Evolutionary conservation across 2,329 filamentous ascomycete genomes (phyloP).

Genomic region (Colletotrichum sansevieriae): DNA sequence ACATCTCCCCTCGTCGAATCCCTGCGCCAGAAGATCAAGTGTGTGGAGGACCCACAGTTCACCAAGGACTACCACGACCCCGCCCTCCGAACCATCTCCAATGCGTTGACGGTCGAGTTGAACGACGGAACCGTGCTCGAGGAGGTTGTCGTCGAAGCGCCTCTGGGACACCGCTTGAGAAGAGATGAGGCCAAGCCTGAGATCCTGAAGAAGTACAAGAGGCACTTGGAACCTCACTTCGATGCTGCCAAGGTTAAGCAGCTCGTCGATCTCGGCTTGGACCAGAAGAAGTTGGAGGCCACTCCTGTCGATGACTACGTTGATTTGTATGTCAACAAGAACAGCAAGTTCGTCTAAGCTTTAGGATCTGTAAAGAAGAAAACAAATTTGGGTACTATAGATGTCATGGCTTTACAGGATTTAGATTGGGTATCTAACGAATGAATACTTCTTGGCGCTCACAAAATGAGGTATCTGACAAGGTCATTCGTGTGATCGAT

Average conservation of each 20-base stretch:
- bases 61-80: slow-evolving; percentile 97
- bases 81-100: slow-evolving; percentile 93
- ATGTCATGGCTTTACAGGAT: slow-evolving; percentile 15
- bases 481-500: too few species aligned
- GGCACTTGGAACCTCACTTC: slow-evolving; percentile 89
- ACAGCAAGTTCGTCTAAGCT: slow-evolving; percentile 69
- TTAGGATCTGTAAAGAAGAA: background rate
- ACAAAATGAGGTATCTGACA: background rate
- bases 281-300: slow-evolving; percentile 80
- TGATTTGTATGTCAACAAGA: slow-evolving; percentile 79
- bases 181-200: slow-evolving; percentile 98
- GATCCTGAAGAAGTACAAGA: slow-evolving; percentile 95
- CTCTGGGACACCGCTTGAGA: slow-evolving; percentile 89
- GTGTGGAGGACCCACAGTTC: slow-evolving; percentile 95
- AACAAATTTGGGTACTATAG: slow-evolving; percentile 28
- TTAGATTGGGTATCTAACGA: slow-evolving; percentile 25
- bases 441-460: slow-evolving; percentile 9
- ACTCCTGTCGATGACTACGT: slow-evolving; percentile 94
- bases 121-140: slow-evolving; percentile 94
- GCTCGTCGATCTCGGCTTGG: slow-evolving; percentile 83
- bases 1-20: slow-evolving; percentile 90
- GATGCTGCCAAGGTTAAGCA: slow-evolving; percentile 81
- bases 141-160: slow-evolving; percentile 93
- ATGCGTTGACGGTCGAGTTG: slow-evolving; percentile 93
- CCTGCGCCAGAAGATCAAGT: slow-evolving; percentile 92